Percentiles rank a stretch among this genome's conserved stretches.
Conservation (phyloP, 179 eudicot species). For the Beta lomatogona region DNA sequence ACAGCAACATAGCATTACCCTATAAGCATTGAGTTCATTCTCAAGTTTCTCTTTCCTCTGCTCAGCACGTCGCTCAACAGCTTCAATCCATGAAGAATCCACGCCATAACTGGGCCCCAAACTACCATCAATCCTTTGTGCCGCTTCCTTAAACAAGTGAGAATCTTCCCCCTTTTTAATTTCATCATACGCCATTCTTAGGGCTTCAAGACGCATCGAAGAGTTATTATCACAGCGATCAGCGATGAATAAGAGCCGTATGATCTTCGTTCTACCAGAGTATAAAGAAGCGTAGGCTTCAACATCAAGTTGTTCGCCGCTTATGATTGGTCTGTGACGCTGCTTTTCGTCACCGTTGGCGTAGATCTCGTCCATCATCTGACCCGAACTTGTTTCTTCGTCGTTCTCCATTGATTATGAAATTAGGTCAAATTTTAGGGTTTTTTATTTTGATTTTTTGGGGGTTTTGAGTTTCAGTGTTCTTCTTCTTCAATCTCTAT, state of each 20-base stretch:
- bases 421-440: too few relatives aligned
- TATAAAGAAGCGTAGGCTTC: slow-evolving; percentile 86
- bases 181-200: slow-evolving; percentile 91
- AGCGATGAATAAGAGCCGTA: slow-evolving; percentile 77
- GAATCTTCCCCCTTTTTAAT: slow-evolving; percentile 84
- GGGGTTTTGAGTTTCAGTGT: background rate
- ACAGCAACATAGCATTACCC: slow-evolving; percentile 37
- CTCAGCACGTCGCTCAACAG: slow-evolving; percentile 71
- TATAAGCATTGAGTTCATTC: slow-evolving; percentile 82
- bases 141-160: slow-evolving; percentile 65
- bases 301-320: slow-evolving; percentile 80
- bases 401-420: slow-evolving; percentile 58
- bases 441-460: background rate
- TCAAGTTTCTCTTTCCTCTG: slow-evolving; percentile 78
- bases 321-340: slow-evolving; percentile 57
- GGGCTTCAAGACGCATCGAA: slow-evolving; percentile 71
- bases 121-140: slow-evolving; percentile 59
- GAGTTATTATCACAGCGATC: slow-evolving; percentile 44
- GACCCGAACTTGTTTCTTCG: slow-evolving; percentile 41
- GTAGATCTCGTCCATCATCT: slow-evolving; percentile 66
- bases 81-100: slow-evolving; percentile 63
- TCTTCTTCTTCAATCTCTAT: background rate
- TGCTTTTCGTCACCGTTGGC: slow-evolving; percentile 40
- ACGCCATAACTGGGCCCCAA: slow-evolving; percentile 53
- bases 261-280: slow-evolving; percentile 77